Conservation (phyloP, 2,329 filamentous ascomycete species). For the Fusarium buharicum region DNA sequence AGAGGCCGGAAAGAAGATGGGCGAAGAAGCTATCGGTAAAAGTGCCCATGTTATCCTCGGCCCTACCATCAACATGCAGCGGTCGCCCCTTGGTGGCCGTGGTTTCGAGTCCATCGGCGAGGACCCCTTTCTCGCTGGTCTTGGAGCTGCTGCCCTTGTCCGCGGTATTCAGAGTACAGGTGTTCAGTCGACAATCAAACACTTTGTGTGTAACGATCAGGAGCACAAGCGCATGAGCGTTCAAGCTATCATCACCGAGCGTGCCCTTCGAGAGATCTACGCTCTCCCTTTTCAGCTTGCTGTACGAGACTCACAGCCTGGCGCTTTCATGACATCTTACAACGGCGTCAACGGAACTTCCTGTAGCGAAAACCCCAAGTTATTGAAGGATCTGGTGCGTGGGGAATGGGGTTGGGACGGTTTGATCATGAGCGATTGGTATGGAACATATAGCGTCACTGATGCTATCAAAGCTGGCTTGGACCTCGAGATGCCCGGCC, state of each 20-base stretch:
- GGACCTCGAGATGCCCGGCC: conserved; percentile 70
- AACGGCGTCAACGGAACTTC: conserved; percentile 68
- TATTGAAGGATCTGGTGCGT: conserved; percentile 63
- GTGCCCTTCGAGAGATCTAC: conserved; percentile 69
- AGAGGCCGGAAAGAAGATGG: conserved; percentile 62
- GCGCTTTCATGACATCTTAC: conserved; percentile 68
- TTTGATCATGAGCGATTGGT: conserved; percentile 70
- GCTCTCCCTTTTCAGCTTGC: conserved; percentile 67
- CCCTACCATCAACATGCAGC: conserved; percentile 72
- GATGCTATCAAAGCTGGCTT: conserved; percentile 62
- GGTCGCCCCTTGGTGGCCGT: conserved; percentile 67
- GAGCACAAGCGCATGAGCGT: conserved; percentile 68
- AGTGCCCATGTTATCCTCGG: conserved; percentile 68
- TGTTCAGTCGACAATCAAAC: conserved; percentile 67
- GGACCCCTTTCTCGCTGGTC: conserved; percentile 66
- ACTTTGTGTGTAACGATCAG: conserved; percentile 71
- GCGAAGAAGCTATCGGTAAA: conserved; percentile 64
- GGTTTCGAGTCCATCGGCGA: conserved; percentile 70
- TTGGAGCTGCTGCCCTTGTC: conserved; percentile 64
- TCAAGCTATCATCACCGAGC: conserved; percentile 64
- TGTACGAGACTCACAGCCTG: conserved; percentile 62
- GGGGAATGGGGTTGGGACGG: conserved; percentile 69
- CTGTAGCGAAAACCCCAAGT: conserved; percentile 63
- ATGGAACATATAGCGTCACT: conserved; percentile 65
- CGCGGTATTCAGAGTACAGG: conserved; percentile 66